Conservation (phyloP, 352 stramenopile genomes). For the Pseudoperonospora humuli region DNA sequence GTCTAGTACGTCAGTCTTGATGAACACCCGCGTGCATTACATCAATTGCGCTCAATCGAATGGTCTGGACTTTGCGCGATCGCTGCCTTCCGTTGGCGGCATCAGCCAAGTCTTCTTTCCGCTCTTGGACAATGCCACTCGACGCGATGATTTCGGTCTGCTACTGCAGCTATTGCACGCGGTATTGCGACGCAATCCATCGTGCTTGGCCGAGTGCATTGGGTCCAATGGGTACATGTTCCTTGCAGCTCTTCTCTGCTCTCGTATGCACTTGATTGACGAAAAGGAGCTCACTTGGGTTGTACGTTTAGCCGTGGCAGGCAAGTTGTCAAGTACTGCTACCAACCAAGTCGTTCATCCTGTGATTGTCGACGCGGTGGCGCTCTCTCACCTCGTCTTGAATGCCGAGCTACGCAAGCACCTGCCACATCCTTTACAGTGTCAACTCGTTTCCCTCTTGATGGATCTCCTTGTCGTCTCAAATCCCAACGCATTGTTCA, state of each 20-base stretch:
- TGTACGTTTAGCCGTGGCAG: constrained; percentile 42
- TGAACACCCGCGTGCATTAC: constrained; percentile 40
- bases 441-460: constrained; percentile 43
- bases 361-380: constrained; percentile 45
- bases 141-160: constrained; percentile 34
- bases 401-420: constrained; percentile 33
- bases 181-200: constrained; percentile 47
- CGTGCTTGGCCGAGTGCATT: constrained; percentile 53
- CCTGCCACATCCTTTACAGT: constrained; percentile 36
- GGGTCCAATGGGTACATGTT: constrained; percentile 49
- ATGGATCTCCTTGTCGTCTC: constrained; percentile 31
- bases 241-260: constrained; percentile 34
- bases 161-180: constrained; percentile 40
- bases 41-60: constrained; percentile 39
- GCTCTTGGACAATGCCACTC: constrained; percentile 44
- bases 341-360: constrained; percentile 11
- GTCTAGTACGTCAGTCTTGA: constrained; percentile 13
- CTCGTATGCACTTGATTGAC: constrained; percentile 41
- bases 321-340: constrained; percentile 12
- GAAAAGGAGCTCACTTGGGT: constrained; percentile 34
- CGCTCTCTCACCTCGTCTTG: constrained; percentile 50
- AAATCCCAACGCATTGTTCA: constrained; percentile 76
- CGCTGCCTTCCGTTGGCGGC: constrained; percentile 53
- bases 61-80: constrained; percentile 47
- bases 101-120: constrained; percentile 52